Percentiles rank a stretch among this genome's conserved stretches.
Evolutionary conservation across 2,329 filamentous ascomycete genomes (phyloP).

Genomic region (Claviceps sp.): DNA sequence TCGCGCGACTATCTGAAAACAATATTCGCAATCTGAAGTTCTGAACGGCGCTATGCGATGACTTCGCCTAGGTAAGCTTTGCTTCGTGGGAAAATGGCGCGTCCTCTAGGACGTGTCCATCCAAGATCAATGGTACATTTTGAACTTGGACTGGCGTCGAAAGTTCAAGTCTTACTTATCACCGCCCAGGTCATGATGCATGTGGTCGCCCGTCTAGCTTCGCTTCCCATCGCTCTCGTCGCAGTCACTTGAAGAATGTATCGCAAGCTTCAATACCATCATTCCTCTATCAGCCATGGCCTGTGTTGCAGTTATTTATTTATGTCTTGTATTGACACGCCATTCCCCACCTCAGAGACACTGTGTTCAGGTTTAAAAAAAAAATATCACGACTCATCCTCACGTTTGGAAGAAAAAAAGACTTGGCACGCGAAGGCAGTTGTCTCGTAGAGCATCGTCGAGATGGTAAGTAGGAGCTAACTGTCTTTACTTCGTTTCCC

Average conservation of each 20-base stretch:
- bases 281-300: neutral
- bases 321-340: neutral
- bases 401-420: too few relatives aligned
- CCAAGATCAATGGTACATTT: neutral
- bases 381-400: too few relatives aligned
- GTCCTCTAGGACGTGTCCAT: neutral
- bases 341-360: neutral
- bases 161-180: neutral
- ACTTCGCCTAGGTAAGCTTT: neutral
- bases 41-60: neutral
- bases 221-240: neutral
- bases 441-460: neutral
- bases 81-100: neutral
- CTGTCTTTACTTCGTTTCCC: too few relatives aligned
- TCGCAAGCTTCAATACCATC: neutral
- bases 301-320: neutral
- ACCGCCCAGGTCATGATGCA: too few relatives aligned
- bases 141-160: neutral
- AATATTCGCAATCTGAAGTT: neutral
- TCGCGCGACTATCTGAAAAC: neutral
- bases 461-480: neutral
- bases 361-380: neutral
- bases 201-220: too few relatives aligned
- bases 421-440: too few relatives aligned
- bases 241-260: neutral